Percentiles rank a stretch among this genome's conserved stretches.
Conservation (phyloP, 306 rosid species). For the Trifolium repens region DNA sequence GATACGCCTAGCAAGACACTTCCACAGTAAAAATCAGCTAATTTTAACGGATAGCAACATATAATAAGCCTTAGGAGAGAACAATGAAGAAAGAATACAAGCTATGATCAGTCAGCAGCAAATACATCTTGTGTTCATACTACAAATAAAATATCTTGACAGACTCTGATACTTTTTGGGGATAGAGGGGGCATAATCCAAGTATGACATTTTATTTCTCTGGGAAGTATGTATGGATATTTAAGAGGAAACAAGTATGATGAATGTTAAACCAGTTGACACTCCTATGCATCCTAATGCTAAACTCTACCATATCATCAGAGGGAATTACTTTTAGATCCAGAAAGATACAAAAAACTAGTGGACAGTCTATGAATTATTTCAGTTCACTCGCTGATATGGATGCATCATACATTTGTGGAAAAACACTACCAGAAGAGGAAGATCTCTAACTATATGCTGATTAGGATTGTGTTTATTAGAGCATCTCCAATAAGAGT, state of each 20-base stretch:
- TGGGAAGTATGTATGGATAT: not conserved
- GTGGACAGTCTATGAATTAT: not conserved
- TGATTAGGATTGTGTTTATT: not conserved
- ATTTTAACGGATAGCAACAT: conserved; percentile 10
- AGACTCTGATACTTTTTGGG: not conserved
- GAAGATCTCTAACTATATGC: not conserved
- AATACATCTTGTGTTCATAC: not conserved
- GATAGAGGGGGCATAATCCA: not conserved
- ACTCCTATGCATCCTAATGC: not conserved
- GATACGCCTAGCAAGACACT: conserved; percentile 27
- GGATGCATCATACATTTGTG: no score
- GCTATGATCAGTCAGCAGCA: not conserved
- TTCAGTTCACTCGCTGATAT: not conserved
- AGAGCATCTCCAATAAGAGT: no score
- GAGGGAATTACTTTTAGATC: not conserved
- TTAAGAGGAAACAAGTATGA: not conserved
- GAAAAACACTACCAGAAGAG: no score
- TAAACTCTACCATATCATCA: not conserved
- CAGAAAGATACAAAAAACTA: not conserved
- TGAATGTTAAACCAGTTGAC: not conserved
- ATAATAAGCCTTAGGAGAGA: conserved; percentile 7
- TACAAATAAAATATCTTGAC: not conserved
- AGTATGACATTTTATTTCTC: not conserved
- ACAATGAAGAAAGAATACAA: not conserved
- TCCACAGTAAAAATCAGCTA: conserved; percentile 4